These are phyloP conservation scores for Pistacia integerrima DNA, from an alignment of 345 rosid genomes.

Conservation along the genomic window DNA sequence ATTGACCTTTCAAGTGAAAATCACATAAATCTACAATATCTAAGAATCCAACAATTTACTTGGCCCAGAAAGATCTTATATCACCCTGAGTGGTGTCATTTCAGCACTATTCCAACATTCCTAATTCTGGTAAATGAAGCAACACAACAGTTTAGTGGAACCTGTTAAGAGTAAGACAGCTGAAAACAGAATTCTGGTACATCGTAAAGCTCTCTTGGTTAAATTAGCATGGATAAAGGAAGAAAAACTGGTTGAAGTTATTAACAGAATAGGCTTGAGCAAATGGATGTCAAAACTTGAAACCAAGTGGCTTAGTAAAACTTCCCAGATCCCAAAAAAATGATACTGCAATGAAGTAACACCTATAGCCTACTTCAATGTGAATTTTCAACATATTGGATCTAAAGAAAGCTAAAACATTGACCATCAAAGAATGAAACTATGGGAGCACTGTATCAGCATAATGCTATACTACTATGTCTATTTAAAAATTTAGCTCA, in stretches of 20 bases:
- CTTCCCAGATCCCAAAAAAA: not conserved
- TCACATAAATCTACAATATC: slow-evolving; percentile 11
- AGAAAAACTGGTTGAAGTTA: slow-evolving; percentile 5
- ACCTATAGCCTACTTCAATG: slow-evolving; percentile 6
- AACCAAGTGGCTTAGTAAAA: not conserved
- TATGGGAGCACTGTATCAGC: slow-evolving; percentile 14
- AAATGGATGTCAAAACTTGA: slow-evolving; percentile 9
- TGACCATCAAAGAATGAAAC: slow-evolving; percentile 19
- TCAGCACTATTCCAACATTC: slow-evolving; percentile 5
- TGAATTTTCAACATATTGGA: slow-evolving; percentile 11
- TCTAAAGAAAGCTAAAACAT: slow-evolving; percentile 15
- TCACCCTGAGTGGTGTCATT: slow-evolving; percentile 13
- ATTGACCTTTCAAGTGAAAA: not conserved
- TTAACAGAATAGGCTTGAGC: not conserved
- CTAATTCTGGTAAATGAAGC: slow-evolving; percentile 3
- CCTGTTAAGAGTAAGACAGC: not conserved
- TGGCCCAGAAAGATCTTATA: slow-evolving; percentile 6
- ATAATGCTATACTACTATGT: slow-evolving; percentile 4
- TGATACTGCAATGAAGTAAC: not conserved
- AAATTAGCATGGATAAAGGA: slow-evolving; percentile 1
- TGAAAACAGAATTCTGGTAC: not conserved
- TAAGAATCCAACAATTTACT: not conserved
- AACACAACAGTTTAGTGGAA: not conserved
- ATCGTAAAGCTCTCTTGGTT: not conserved
- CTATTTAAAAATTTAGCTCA: slow-evolving; percentile 19